Percentiles rank a stretch among this genome's conserved stretches.
phyloP scores from a whole-genome alignment of 2,329 filamentous ascomycete species.

The Knufia fluminis region DNA sequence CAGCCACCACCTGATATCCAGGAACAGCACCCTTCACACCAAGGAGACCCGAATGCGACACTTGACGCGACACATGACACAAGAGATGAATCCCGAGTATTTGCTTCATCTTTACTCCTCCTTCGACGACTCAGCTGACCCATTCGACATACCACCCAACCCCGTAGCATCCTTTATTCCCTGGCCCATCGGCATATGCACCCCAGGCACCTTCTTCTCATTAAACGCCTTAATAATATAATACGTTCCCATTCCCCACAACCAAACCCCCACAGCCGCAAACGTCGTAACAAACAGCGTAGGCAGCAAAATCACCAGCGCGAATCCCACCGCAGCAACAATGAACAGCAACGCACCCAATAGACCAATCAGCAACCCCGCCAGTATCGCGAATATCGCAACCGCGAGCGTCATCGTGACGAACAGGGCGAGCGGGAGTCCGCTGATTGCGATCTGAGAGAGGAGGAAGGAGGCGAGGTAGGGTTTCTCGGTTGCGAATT shows the following conservation, averaged over 20 bases:
- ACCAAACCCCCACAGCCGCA: slow-evolving; percentile 56
- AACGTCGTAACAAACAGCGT: slow-evolving; percentile 57
- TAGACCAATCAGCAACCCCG: slow-evolving; percentile 46
- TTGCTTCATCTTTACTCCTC: no score
- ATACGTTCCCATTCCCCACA: slow-evolving; percentile 55
- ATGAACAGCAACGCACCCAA: slow-evolving; percentile 50
- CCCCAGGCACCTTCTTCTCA: slow-evolving; percentile 14
- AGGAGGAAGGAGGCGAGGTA: slow-evolving; percentile 61
- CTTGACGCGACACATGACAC: no score
- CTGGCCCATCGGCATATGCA: slow-evolving; percentile 10
- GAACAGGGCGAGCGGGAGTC: slow-evolving; percentile 62
- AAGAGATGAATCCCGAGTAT: no score
- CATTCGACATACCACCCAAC: no score
- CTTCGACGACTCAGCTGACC: no score
- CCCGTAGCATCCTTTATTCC: slow-evolving; percentile 10
- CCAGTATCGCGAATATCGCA: slow-evolving; percentile 52
- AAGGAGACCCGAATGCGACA: no score
- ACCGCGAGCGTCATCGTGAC: slow-evolving; percentile 54
- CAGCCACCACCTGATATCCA: no score
- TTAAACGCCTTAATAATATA: slow-evolving; percentile 24
- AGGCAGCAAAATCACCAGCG: slow-evolving; percentile 58
- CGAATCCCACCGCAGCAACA: slow-evolving; percentile 58
- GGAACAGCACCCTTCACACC: no score
- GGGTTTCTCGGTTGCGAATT: slow-evolving; percentile 56
- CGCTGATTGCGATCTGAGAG: slow-evolving; percentile 55